Conservation (phyloP, 2,329 filamentous ascomycete species). For the Penicillium sclerotiorum region DNA sequence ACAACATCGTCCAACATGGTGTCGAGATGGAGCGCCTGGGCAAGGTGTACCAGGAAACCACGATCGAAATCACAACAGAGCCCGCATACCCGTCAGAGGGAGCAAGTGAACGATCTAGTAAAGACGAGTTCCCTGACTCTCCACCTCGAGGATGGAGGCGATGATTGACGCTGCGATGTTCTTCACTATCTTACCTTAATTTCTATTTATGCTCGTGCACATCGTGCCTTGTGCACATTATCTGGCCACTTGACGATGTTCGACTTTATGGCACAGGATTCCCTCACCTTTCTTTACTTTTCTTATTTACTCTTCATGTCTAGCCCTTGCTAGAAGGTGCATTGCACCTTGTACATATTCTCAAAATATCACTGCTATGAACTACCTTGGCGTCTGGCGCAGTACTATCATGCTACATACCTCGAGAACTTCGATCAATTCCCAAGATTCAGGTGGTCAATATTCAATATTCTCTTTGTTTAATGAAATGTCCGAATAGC, state of each 20-base stretch:
- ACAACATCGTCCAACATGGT: constrained; percentile 44
- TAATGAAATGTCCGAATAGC: too few species aligned
- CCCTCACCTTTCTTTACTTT: background rate
- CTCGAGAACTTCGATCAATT: too few species aligned
- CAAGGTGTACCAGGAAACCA: constrained; percentile 49
- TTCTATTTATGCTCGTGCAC: background rate
- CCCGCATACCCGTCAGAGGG: constrained; percentile 33
- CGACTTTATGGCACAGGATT: too few species aligned
- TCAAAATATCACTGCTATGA: too few species aligned
- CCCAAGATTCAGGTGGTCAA: too few species aligned
- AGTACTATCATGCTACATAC: too few species aligned
- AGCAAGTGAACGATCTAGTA: constrained; percentile 31
- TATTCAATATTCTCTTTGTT: too few species aligned
- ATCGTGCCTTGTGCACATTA: background rate
- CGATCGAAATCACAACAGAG: constrained; percentile 46
- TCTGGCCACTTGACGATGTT: too few species aligned
- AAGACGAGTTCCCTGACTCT: constrained; percentile 17
- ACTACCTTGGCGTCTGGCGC: too few species aligned
- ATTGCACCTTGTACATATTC: too few species aligned
- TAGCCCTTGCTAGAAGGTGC: too few species aligned
- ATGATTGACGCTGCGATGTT: constrained; percentile 10
- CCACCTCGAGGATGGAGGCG: constrained; percentile 28
- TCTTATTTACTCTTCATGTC: background rate
- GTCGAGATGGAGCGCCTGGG: constrained; percentile 38
- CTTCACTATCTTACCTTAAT: background rate